Percentiles rank a stretch among this genome's conserved stretches.
Conservation (phyloP, 139 green algal species). For the Edaphochlamys debaryana region DNA sequence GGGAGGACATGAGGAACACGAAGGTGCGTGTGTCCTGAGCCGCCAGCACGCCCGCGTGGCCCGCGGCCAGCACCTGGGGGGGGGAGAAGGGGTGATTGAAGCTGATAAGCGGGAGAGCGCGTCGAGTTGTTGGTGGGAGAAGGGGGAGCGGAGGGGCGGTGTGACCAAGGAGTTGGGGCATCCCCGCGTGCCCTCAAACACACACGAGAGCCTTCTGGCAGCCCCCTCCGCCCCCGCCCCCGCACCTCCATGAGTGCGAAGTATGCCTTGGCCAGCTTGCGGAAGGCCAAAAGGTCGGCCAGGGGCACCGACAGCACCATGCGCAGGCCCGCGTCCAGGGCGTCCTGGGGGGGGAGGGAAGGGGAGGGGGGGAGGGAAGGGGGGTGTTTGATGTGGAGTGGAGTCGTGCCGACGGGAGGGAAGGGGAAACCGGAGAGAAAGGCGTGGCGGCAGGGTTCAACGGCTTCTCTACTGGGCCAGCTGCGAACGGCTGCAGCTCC, state of each 20-base stretch:
- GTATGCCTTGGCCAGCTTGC: slow-evolving; percentile 72
- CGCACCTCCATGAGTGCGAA: slow-evolving; percentile 42
- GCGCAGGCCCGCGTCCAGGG: slow-evolving; percentile 88
- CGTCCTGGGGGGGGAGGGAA: slow-evolving; percentile 74
- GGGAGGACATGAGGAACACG: slow-evolving; percentile 79
- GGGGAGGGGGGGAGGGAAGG: too few relatives aligned
- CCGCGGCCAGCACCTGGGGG: slow-evolving; percentile 90
- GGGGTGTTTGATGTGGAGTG: too few relatives aligned
- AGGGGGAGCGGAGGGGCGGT: too few relatives aligned
- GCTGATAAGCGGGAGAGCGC: too few relatives aligned
- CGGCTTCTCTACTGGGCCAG: too few relatives aligned
- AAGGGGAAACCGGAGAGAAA: neutral
- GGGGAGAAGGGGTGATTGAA: slow-evolving; percentile 82
- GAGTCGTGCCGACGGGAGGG: too few relatives aligned
- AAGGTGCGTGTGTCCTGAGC: slow-evolving; percentile 85
- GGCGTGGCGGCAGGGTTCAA: neutral
- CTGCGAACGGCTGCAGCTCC: too few relatives aligned
- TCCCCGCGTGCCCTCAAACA: too few relatives aligned
- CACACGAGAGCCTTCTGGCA: too few relatives aligned
- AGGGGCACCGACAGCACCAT: slow-evolving; percentile 87
- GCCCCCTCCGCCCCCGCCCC: too few relatives aligned
- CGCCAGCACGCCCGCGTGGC: slow-evolving; percentile 73
- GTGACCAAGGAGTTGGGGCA: too few relatives aligned
- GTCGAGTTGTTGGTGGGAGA: neutral
- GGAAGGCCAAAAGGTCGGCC: slow-evolving; percentile 85